Evolutionary conservation across 2,329 filamentous ascomycete genomes (phyloP).

Genomic region (Harringtonia lauricola): DNA sequence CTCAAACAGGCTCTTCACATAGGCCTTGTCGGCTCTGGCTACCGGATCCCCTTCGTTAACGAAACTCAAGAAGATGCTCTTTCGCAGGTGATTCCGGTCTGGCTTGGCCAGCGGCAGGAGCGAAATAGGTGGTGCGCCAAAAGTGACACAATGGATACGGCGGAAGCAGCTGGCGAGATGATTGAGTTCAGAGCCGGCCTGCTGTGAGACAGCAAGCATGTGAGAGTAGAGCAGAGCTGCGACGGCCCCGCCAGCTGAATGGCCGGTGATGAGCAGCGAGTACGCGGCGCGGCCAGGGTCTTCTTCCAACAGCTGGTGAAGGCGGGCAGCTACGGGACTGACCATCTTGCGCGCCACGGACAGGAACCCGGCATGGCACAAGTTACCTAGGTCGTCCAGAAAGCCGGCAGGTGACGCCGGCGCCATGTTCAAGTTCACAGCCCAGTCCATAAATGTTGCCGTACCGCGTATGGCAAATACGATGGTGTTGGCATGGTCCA

Average conservation of each 20-base stretch:
- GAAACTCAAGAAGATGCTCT: constrained; percentile 68
- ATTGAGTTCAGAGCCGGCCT: constrained; percentile 56
- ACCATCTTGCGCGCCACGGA: constrained; percentile 67
- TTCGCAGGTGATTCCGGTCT: constrained; percentile 33
- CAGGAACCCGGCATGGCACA: constrained; percentile 73
- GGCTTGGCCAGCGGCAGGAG: constrained; percentile 58
- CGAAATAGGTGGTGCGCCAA: constrained; percentile 71
- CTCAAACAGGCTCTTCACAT: constrained; percentile 61
- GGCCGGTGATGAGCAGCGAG: constrained; percentile 73
- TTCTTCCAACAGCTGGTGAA: constrained; percentile 60
- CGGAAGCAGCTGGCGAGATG: constrained; percentile 60
- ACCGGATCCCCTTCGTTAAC: constrained; percentile 84
- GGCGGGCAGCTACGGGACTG: constrained; percentile 55
- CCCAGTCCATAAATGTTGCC: constrained; percentile 75
- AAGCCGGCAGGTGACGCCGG: constrained; percentile 58
- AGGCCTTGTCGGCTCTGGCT: constrained; percentile 62
- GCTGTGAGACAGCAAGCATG: constrained; percentile 53
- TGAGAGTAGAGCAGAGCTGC: constrained; percentile 71
- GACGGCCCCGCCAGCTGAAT: constrained; percentile 77
- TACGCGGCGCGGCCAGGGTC: constrained; percentile 54
- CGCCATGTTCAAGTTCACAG: constrained; percentile 64
- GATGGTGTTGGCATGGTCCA: constrained; percentile 68
- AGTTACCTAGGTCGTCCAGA: constrained; percentile 66
- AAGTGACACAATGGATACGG: constrained; percentile 73
- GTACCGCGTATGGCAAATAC: constrained; percentile 78